Evolutionary conservation across 345 rosid genomes (phyloP), one percentile per base, ranked within the genome.

Genomic region (Ceriops tagal): DNA sequence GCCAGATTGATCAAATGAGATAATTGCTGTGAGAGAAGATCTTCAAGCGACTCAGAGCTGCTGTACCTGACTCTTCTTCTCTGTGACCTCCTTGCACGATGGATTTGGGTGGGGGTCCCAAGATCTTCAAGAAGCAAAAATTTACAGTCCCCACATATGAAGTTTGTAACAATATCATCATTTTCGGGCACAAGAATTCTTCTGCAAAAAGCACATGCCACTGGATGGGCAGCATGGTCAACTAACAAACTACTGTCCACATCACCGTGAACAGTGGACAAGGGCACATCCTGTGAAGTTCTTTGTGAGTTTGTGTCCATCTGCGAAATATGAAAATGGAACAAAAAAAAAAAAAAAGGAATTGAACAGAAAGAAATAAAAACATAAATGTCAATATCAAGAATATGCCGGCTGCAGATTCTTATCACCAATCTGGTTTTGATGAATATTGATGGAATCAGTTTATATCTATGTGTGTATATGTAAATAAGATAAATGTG

Each of bases 71-170:
- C 77, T 68, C 91, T 81, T 69, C 92, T 81, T 73, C 85, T 77
- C 69, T 71, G 77, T 69, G 64, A 57, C 63, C 72, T 78, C 75
- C 85, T 78, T 46, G 64, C 75, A 77, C 51, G 58, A 53, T 80
- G 75, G 76, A 73, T 81, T 59, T 64, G 87, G 2, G 73, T 37
- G 19, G 92, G 85, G 51, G 80, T 81, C 73, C 79, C 87, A 65
- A 73, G 76, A 82, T 84, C 89, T 83, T 93, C 92, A 24, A 86
- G 88, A 62, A 85, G 81, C 78, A 87, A 74, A 77, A 89, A 91
- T 62, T 91, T 88, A 76, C 98, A 93, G 81, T 88, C 93, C 64
- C 87, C 87, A 34, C 98, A 93, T 31, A 87, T 71, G 75, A 71
- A 77, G 30, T 76, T 51, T 62, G 65, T 65, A 77, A 81, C 92